Base-by-base conservation (phyloP, 371 early-diverging fungal species). In the Basidiobolus heterosporus region DNA sequence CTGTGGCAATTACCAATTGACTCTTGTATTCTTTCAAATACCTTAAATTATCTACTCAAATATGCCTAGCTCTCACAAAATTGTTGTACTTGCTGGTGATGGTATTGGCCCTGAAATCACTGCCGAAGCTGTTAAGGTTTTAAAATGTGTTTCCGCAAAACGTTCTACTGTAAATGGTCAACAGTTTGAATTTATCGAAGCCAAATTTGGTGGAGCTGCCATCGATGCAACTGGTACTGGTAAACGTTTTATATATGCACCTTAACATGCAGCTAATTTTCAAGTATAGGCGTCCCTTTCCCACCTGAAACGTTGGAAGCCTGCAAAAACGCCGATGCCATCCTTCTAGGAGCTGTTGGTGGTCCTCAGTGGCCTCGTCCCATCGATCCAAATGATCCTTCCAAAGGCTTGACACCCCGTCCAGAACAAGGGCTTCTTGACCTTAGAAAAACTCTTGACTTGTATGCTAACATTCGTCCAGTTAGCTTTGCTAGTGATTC, bases 341-440 rank as follows among this genome's bases (percentile, higher is more conserved):
- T 96, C 52, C 70, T 96, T 46, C 70, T 96, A 45, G 97, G 97
- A 53, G 94, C 97, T 46, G 92, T 96, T 19, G 97, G 97, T 51
- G 97, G 97, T 44, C 92, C 94, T 18, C 74, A 92, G 59, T 91
- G 92, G 79, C 86, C 90, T 20, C 72, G 70, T 42, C 65, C 65
- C 37, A 58, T 61, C 18, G 59, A 72, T 45, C 53, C 70, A 51
- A 43, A 55, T 46, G 60, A 74, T 48, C 53, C 61, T 13, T 55
- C 60, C 50, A 67, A 66, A 54, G 66, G 71, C 9, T 48, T 64
- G n/a, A 85, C 84, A 23, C 86, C 90, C 16, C 82, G 96, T 46
- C 92, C 96, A 44, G 94, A 94, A 61, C 87, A 87, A 65, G 95
- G 94, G 30, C 66, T 96, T 36, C 72, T 96, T 45, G 83, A 80